Percentiles rank a stretch among this genome's conserved stretches.
Conservation (phyloP, 305 asterid genomes). For the Solanum aculeatissimum region DNA sequence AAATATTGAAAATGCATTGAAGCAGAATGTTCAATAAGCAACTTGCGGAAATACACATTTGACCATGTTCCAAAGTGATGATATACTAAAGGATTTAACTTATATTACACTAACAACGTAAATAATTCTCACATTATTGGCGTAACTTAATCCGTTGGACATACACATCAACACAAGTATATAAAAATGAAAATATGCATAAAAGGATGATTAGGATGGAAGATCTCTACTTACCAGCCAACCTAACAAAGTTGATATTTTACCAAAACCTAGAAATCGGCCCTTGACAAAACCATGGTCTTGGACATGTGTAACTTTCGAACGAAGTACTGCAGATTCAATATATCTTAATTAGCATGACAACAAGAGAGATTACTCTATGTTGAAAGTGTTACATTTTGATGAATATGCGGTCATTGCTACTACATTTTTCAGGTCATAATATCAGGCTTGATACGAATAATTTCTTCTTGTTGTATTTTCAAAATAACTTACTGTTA, state of each 20-base stretch:
- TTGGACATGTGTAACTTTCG: conserved; percentile 37
- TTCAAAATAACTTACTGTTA: neutral
- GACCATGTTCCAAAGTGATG: neutral
- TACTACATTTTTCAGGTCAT: neutral
- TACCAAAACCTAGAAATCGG: conserved; percentile 39
- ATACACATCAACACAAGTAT: neutral
- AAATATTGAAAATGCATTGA: neutral
- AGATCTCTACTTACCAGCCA: conserved; percentile 44
- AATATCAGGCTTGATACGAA: neutral
- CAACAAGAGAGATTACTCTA: neutral
- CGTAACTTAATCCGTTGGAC: neutral
- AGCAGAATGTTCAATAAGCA: neutral
- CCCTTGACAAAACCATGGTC: conserved; percentile 47
- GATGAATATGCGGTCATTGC: neutral
- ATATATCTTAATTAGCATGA: neutral
- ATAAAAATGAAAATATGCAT: neutral
- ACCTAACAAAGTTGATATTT: conserved; percentile 21
- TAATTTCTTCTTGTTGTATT: neutral
- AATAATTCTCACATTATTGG: neutral
- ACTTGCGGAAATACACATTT: neutral
- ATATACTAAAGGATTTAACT: neutral
- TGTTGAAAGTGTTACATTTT: neutral
- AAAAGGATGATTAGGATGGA: neutral
- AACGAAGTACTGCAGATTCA: conserved; percentile 21
- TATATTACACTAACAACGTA: neutral